A percentile compares a stretch with the other conserved stretches of the same genome.
Conservation (phyloP, 768 basidiomycete genomes). For the Polyporus arcularius region DNA sequence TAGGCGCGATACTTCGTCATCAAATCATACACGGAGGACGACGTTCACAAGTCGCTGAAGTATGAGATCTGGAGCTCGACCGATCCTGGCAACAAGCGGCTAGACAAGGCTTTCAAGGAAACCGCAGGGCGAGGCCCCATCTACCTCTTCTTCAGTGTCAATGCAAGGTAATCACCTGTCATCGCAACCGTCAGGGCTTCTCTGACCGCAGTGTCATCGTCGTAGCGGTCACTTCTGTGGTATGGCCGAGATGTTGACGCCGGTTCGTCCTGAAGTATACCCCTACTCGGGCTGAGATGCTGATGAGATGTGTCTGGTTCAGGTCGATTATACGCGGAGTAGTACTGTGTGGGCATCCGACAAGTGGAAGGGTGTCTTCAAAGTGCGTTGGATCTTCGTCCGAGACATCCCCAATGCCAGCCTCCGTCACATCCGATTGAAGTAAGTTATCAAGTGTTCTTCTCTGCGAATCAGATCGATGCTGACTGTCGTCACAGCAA, state of each 20-base stretch:
- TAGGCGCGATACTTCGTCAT: slow-evolving; percentile 96
- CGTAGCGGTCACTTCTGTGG: slow-evolving; percentile 94
- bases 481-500: slow-evolving; percentile 53
- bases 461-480: background rate
- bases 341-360: slow-evolving; percentile 99
- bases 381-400: slow-evolving; percentile 97
- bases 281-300: background rate
- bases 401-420: slow-evolving; percentile 92
- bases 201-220: slow-evolving; percentile 1
- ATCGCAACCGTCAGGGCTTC: background rate
- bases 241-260: slow-evolving; percentile 97
- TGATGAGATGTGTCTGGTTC: background rate
- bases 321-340: slow-evolving; percentile 92
- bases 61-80: slow-evolving; percentile 99
- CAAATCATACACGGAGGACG: slow-evolving; percentile 98
- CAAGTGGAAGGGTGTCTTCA: slow-evolving; percentile 99
- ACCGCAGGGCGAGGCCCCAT: slow-evolving; percentile 90
- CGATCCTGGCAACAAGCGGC: slow-evolving; percentile 93
- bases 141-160: slow-evolving; percentile 98
- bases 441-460: slow-evolving; percentile 45
- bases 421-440: slow-evolving; percentile 84
- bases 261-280: slow-evolving; percentile 49
- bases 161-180: slow-evolving; percentile 58
- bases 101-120: slow-evolving; percentile 97
- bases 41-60: slow-evolving; percentile 97